These are phyloP conservation scores for Blastocystis sp. DNA, from an alignment of 352 stramenopile species.

Conservation along the genomic window DNA sequence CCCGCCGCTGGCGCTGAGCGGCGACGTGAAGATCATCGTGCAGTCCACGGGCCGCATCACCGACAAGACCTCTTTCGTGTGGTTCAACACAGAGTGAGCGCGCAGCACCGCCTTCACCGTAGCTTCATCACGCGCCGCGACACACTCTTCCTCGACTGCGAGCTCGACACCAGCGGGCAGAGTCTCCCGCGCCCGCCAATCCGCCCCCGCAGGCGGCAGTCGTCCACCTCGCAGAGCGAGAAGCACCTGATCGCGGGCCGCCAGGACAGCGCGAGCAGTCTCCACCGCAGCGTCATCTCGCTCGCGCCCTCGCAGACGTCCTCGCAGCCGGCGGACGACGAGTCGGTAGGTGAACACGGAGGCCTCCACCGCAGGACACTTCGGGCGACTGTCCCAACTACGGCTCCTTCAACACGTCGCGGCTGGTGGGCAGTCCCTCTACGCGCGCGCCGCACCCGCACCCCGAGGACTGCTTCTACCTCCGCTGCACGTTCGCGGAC, in stretches of 20 bases:
- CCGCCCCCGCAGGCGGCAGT: not conserved
- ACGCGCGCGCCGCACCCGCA: not conserved
- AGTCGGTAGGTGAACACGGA: not conserved
- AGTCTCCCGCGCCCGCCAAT: not conserved
- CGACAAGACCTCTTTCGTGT: conserved; percentile 47
- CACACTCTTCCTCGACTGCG: conserved; percentile 22
- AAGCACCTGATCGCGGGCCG: not conserved
- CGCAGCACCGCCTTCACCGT: not conserved
- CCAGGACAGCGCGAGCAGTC: not conserved
- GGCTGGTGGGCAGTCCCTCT: not conserved
- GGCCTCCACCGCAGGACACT: not conserved
- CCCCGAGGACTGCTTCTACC: not conserved
- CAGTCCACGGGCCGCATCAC: conserved; percentile 53
- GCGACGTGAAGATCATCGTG: conserved; percentile 44
- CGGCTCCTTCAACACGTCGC: not conserved
- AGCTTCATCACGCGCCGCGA: conserved; percentile 30
- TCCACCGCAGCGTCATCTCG: not conserved
- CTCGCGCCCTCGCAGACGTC: not conserved
- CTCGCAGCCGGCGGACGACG: not conserved
- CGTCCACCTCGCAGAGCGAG: not conserved
- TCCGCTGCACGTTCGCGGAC: conserved; percentile 12
- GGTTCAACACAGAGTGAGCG: conserved; percentile 47
- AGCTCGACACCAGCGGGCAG: conserved; percentile 24
- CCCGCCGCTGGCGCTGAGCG: not conserved
- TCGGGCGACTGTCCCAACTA: not conserved